Evolutionary conservation across 345 rosid species (phyloP).

Genomic region (Syzygium aromaticum): DNA sequence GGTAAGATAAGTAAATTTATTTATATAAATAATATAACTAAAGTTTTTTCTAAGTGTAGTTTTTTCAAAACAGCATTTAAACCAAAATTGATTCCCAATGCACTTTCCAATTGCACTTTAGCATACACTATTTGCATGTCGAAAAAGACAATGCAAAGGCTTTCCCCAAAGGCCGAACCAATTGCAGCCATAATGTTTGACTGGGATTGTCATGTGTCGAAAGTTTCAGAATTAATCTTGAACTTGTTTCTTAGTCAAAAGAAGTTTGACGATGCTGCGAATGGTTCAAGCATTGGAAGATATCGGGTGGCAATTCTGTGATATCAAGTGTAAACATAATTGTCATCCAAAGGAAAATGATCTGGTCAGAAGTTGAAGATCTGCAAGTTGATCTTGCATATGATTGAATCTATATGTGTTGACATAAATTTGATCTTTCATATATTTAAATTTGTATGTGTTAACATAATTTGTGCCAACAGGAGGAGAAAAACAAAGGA

Average conservation of each 20-base stretch:
- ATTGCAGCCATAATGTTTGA: background rate
- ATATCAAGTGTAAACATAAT: background rate
- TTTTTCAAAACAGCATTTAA: background rate
- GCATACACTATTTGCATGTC: background rate
- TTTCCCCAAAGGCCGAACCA: background rate
- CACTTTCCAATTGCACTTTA: background rate
- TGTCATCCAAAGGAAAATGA: background rate
- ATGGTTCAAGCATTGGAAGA: background rate
- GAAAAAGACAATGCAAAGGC: background rate
- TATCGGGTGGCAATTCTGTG: background rate
- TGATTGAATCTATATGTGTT: background rate
- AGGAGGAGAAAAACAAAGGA: constrained; percentile 73
- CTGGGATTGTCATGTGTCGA: background rate
- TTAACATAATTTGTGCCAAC: constrained; percentile 5
- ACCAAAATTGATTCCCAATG: background rate
- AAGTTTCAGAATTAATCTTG: background rate
- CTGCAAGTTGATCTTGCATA: background rate
- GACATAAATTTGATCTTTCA: background rate
- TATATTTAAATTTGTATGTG: background rate
- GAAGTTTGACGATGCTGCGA: background rate
- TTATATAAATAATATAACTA: background rate
- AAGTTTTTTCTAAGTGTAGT: background rate
- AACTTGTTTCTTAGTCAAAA: background rate
- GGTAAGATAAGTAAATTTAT: too few relatives aligned
- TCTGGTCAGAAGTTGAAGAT: background rate